Conservation (phyloP, 441 rosid species). For the Theobroma grandiflorum region DNA sequence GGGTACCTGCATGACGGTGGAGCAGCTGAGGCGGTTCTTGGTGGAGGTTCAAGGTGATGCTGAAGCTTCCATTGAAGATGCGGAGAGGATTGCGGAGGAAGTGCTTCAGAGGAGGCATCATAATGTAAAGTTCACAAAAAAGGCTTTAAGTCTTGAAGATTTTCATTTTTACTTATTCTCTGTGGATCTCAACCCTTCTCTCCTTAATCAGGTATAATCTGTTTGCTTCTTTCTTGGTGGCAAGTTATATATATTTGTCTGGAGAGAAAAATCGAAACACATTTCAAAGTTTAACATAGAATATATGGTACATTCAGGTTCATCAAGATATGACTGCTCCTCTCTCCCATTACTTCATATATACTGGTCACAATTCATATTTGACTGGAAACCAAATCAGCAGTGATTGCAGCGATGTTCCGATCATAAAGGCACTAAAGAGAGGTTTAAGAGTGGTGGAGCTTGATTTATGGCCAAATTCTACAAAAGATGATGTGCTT, state of each 20-base stretch:
- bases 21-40: constrained; percentile 61
- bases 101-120: constrained; percentile 55
- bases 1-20: constrained; percentile 51
- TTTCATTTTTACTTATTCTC: constrained; percentile 64
- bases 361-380: constrained; percentile 73
- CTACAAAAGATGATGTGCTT: constrained; percentile 61
- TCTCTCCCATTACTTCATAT: constrained; percentile 68
- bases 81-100: constrained; percentile 53
- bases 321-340: constrained; percentile 71
- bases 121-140: constrained; percentile 51
- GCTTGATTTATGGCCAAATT: constrained; percentile 80
- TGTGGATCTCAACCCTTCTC: constrained; percentile 56
- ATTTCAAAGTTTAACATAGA: background rate
- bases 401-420: constrained; percentile 71
- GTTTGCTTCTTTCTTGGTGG: constrained; percentile 2
- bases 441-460: constrained; percentile 70
- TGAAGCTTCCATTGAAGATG: constrained; percentile 50
- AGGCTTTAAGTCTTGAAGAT: constrained; percentile 58
- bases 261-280: background rate
- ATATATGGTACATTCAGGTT: constrained; percentile 49
- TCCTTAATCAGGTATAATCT: constrained; percentile 47
- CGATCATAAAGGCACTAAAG: constrained; percentile 61
- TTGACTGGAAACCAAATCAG: constrained; percentile 76
- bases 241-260: background rate
- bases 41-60: constrained; percentile 50